Evolutionary conservation across 345 rosid species (phyloP), one percentile per base, ranked within the genome.

Genomic region (Rubroshorea leprosula): DNA sequence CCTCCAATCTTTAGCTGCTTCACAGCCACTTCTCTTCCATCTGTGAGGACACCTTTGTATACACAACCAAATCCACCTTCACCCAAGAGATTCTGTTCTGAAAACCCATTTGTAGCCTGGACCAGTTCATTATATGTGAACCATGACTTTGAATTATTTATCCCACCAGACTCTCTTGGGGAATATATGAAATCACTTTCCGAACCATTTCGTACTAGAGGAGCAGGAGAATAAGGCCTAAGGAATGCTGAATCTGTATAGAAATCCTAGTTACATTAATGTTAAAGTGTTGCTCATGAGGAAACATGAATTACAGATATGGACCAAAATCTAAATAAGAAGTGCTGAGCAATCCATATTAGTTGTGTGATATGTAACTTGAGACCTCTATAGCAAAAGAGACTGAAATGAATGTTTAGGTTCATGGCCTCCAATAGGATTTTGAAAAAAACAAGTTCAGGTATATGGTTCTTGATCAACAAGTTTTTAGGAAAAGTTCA

Each of bases 21-120:
- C 35, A 93, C 99, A 22, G 99, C 99, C 51, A 89, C 78, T 60
- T 79, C 94, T 74, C 92, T 82, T 60, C 88, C 91, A 57, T 93
- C 96, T 18, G 74, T 51, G 51, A 93, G 78, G 56, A 79, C 55
- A 8, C 99, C 99, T 87, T 89, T 93, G 72, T 89, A 87, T 21
- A 93, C 99, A 74, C 95, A 82, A 25, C 99, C 99, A 75, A 93
- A 93, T 23, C 99, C 99, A 69, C 99, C 99, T 83, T 93, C 96
- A 48, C 99, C 99, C 49, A 93, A 72, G 67, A 83, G 89, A 76
- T 93, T 89, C 54, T 71, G 72, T 7, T 63, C 66, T 0, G 97
- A 83, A 78, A 89, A 93, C 23, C 86, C 85, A 69, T 76, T 67
- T 9, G 97, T 89, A 19, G 90, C 97, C 57, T 72, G 85, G 54